These are phyloP conservation scores for Kwoniella botswanensis DNA, from an alignment of 768 basidiomycete species.

Conservation along the genomic window DNA sequence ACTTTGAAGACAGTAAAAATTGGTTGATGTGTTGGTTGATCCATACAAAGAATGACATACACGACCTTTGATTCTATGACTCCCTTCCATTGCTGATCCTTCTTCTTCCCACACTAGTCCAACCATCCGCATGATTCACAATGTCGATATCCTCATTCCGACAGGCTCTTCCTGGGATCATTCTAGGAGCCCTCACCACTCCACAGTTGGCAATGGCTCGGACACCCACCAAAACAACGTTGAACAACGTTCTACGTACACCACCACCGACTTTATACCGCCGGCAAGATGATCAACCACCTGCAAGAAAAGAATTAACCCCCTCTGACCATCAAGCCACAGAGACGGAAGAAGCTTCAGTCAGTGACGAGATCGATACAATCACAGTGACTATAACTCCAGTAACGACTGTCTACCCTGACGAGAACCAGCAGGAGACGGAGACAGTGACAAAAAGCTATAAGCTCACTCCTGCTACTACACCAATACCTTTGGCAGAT, in stretches of 20 bases:
- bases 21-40: not conserved
- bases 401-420: slow-evolving; percentile 16
- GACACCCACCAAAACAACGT: slow-evolving; percentile 14
- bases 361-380: slow-evolving; percentile 5
- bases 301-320: not conserved
- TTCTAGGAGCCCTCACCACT: not conserved
- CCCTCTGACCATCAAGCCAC: not conserved
- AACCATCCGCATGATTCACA: too few relatives aligned
- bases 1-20: not conserved
- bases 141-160: not conserved
- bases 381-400: slow-evolving; percentile 19
- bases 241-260: slow-evolving; percentile 25
- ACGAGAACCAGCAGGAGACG: slow-evolving; percentile 8
- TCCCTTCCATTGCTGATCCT: too few relatives aligned
- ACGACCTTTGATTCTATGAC: not conserved
- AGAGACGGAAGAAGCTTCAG: not conserved
- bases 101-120: too few relatives aligned
- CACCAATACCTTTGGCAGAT: slow-evolving; percentile 38
- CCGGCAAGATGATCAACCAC: slow-evolving; percentile 1
- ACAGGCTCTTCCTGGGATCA: not conserved
- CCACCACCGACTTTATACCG: not conserved
- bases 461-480: slow-evolving; percentile 20
- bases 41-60: not conserved
- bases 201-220: not conserved
- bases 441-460: slow-evolving; percentile 15